These are phyloP conservation scores for Podospora comata DNA, from an alignment of 495 filamentous ascomycete species.

Conservation along the genomic window DNA sequence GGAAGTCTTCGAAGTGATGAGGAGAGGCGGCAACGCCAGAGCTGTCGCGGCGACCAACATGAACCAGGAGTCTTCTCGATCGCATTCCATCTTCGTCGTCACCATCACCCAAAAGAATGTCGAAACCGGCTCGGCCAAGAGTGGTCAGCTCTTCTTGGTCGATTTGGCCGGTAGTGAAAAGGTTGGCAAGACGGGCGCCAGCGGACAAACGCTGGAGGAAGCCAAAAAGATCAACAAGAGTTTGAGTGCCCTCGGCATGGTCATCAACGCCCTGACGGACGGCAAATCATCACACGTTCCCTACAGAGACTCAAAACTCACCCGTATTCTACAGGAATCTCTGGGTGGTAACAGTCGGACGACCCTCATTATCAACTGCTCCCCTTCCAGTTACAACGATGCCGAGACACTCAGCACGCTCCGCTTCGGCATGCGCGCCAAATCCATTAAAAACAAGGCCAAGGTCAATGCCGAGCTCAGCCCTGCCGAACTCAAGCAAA, in stretches of 20 bases:
- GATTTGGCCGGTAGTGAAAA: constrained; percentile 98
- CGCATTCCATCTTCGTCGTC: constrained; percentile 97
- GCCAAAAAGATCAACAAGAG: constrained; percentile 99
- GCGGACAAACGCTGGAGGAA: constrained; percentile 95
- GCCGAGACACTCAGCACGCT: constrained; percentile 90
- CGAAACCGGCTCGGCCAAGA: constrained; percentile 94
- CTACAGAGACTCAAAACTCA: constrained; percentile 97
- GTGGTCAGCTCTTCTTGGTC: constrained; percentile 92
- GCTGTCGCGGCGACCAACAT: constrained; percentile 99
- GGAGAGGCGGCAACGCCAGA: constrained; percentile 80
- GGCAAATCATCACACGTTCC: constrained; percentile 97
- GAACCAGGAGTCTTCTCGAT: constrained; percentile 98
- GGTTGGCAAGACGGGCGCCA: constrained; percentile 96
- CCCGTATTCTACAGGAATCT: constrained; percentile 92
- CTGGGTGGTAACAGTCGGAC: constrained; percentile 96
- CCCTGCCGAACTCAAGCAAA: constrained; percentile 85
- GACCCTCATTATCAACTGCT: constrained; percentile 97
- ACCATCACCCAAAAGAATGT: constrained; percentile 97
- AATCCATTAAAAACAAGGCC: constrained; percentile 99
- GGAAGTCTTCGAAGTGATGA: constrained; percentile 97
- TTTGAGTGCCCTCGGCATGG: constrained; percentile 95
- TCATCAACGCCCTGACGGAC: constrained; percentile 96
- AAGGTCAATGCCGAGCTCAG: constrained; percentile 99
- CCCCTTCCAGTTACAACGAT: constrained; percentile 97
- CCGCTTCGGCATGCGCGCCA: constrained; percentile 93